Evolutionary conservation across 257 asterid genomes (phyloP).

Genomic region (Oldenlandia corymbosa): DNA sequence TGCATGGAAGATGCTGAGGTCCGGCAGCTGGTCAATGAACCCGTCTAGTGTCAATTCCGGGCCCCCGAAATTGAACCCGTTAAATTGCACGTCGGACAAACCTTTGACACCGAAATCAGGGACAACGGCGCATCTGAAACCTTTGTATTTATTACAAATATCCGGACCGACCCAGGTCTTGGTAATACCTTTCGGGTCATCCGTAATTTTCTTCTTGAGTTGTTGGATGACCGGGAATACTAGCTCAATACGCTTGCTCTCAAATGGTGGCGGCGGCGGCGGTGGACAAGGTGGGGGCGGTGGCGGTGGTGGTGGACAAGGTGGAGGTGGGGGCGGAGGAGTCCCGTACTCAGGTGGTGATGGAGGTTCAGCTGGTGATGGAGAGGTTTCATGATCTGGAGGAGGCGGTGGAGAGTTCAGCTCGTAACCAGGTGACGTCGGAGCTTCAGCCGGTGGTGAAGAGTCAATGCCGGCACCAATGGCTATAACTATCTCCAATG

Average conservation of each 20-base stretch:
- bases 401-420: too few species aligned
- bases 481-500: too few species aligned
- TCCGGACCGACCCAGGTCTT: constrained; percentile 41
- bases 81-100: constrained; percentile 35
- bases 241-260: constrained; percentile 14
- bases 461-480: too few species aligned
- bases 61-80: constrained; percentile 24
- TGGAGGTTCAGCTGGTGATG: too few species aligned
- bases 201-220: constrained; percentile 21
- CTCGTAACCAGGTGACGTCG: too few species aligned
- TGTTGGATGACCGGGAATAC: constrained; percentile 29
- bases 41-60: constrained; percentile 9
- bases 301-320: constrained; percentile 2
- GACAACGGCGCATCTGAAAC: constrained; percentile 40
- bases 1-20: constrained; percentile 41
- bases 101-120: constrained; percentile 9
- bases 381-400: too few species aligned
- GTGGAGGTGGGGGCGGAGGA: constrained; percentile 13
- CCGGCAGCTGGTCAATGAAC: constrained; percentile 34
- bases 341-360: too few species aligned
- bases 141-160: constrained; percentile 38
- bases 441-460: constrained; percentile 20
- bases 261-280: constrained; percentile 7
- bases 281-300: constrained; percentile 7
- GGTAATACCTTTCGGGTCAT: constrained; percentile 26